phyloP scores from a whole-genome alignment of 2,329 filamentous ascomycete species.

The Amesomyces nigricolor region DNA sequence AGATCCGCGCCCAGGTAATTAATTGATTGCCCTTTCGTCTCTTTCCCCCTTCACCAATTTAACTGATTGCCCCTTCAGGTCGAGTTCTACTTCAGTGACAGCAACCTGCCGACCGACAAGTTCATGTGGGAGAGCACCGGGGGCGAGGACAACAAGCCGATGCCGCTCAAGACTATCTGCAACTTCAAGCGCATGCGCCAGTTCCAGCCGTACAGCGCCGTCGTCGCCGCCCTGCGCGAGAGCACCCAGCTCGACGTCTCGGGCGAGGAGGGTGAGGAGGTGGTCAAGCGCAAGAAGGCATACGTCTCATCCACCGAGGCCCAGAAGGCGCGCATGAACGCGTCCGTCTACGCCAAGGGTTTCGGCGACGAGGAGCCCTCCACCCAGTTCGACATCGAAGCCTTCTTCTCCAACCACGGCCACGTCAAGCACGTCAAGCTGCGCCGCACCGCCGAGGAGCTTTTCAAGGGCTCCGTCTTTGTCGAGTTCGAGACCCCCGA shows the following conservation, averaged over 20 bases:
- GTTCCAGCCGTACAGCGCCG: conserved; percentile 80
- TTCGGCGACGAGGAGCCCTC: conserved; percentile 79
- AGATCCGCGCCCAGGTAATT: conserved; percentile 76
- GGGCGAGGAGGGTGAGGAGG: conserved; percentile 67
- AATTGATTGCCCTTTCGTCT: not conserved
- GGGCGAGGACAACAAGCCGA: conserved; percentile 73
- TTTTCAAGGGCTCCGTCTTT: conserved; percentile 95
- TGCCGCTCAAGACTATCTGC: conserved; percentile 71
- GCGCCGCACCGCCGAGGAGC: conserved; percentile 63
- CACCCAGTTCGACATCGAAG: conserved; percentile 90
- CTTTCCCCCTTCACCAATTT: conserved; percentile 13
- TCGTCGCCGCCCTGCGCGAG: conserved; percentile 76
- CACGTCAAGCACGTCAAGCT: conserved; percentile 78
- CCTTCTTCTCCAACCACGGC: conserved; percentile 79
- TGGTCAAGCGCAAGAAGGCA: conserved; percentile 69
- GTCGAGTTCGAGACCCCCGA: conserved; percentile 84
- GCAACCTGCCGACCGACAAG: conserved; percentile 82
- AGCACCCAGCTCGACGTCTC: conserved; percentile 68
- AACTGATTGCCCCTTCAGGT: conserved; percentile 49
- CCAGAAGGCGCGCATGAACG: conserved; percentile 57
- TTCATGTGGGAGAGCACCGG: conserved; percentile 76
- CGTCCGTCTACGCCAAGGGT: conserved; percentile 87
- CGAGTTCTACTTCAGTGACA: conserved; percentile 93
- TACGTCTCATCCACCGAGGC: conserved; percentile 54
- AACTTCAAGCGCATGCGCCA: conserved; percentile 93